Evolutionary conservation across 768 basidiomycete genomes (phyloP).

Genomic region (Mycena vulgaris): DNA sequence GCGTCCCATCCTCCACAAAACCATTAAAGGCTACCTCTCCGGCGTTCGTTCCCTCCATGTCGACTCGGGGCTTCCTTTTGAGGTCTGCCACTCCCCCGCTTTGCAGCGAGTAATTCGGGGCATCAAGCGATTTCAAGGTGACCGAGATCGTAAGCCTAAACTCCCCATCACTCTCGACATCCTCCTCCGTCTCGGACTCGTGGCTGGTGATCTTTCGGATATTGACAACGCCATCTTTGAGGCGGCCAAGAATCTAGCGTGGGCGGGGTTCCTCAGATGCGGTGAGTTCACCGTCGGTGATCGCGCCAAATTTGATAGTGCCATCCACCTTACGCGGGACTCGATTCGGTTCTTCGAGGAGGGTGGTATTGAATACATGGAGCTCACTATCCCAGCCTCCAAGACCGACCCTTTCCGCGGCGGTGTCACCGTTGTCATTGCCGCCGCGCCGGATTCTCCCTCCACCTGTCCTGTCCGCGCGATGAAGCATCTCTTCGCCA

Average conservation of each 20-base stretch:
- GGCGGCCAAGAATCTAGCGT: conserved; percentile 34
- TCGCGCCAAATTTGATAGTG: conserved; percentile 27
- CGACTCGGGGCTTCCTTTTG: conserved; percentile 47
- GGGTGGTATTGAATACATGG: conserved; percentile 30
- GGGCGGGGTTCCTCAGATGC: conserved; percentile 35
- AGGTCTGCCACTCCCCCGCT: conserved; percentile 44
- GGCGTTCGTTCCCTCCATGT: conserved; percentile 48
- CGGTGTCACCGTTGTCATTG: conserved; percentile 43
- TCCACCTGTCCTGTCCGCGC: conserved; percentile 20
- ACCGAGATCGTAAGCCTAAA: too few species aligned
- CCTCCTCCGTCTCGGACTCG: too few species aligned
- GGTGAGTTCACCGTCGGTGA: conserved; percentile 35
- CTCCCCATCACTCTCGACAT: too few species aligned
- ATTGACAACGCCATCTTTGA: conserved; percentile 29
- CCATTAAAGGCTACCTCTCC: too few species aligned
- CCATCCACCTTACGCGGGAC: conserved; percentile 37
- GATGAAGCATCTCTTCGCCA: conserved; percentile 19
- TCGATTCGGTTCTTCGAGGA: too few species aligned
- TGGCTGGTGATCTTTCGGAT: conserved; percentile 12
- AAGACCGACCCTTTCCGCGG: conserved; percentile 50
- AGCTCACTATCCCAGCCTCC: conserved; percentile 46
- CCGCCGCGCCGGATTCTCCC: conserved; percentile 35
- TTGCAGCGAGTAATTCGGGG: conserved; percentile 49
- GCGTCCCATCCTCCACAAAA: too few species aligned
- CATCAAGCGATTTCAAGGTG: conserved; percentile 50